Base-by-base conservation (phyloP, 495 filamentous ascomycete species). In the Aspergillus panamensis region DNA sequence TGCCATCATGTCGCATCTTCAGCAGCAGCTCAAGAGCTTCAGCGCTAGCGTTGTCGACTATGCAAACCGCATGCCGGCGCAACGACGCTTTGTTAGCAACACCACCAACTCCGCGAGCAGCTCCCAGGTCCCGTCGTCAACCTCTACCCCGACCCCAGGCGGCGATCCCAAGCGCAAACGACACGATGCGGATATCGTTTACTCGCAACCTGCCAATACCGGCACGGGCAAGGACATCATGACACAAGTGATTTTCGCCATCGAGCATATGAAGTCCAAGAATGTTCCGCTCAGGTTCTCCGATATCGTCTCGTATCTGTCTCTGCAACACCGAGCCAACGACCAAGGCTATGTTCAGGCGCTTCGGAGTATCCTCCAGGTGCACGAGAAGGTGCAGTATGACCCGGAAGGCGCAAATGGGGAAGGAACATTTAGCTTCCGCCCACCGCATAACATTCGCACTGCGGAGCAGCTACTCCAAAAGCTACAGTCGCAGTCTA, bases 251-350 rank as follows among this genome's bases (percentile, higher is more conserved):
- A 78, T 84, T 55, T 94, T 90, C 70, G 88, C 89, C 6, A 85
- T 96, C 69, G 82, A 89, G 9, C 88, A 89, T 68, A 87, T 98
- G 66, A 94, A 94, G 67, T 75, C 77, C 53, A 92, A 92, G 70
- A 82, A 82, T 58, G 71, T 82, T 21, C 82, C 90, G 14, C 82
- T 91, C 61, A 86, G 84, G 14, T 84, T 91, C 37, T 65, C 73
- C 43, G 87, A 93, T 60, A 85, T 97, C 51, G 73, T 92, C 21
- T 80, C 82, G 50, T 94, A 94, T 68, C 77, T 97, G 10, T 87
- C 83, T 29, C 76, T 88, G 10, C 81, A 85, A 57, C 75, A 84
- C 63, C 71, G 72, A 2, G 73, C 71, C 6, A 65, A 80, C 25
- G 74, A 77, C 29, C 71, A 74, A 37, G 73, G 69, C 44, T 79